These are phyloP conservation scores for Kingdonia uniflora DNA, from an alignment of 164 flowering plant species.

Conservation along the genomic window DNA sequence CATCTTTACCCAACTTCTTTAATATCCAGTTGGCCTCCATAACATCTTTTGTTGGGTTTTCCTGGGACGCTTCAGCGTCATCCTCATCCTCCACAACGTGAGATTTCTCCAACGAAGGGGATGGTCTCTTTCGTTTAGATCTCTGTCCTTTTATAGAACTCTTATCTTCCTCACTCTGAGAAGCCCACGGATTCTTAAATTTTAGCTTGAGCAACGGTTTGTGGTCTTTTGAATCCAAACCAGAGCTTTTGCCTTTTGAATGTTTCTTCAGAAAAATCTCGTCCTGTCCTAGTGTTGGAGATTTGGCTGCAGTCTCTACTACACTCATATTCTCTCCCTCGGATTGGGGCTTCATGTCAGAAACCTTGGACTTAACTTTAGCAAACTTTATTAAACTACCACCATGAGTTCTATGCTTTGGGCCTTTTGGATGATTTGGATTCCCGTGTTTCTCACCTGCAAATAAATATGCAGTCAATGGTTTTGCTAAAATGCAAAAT, in stretches of 20 bases:
- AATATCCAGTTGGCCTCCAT: conserved; percentile 92
- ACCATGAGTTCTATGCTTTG: conserved; percentile 32
- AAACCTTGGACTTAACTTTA: conserved; percentile 32
- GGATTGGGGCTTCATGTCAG: conserved; percentile 26
- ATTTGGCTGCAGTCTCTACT: conserved; percentile 25
- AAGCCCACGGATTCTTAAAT: conserved; percentile 58
- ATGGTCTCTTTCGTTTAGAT: conserved; percentile 86
- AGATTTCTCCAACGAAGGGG: conserved; percentile 36
- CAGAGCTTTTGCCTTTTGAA: conserved; percentile 22
- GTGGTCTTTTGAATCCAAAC: conserved; percentile 44
- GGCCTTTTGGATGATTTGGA: conserved; percentile 21
- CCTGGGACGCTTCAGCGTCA: conserved; percentile 21
- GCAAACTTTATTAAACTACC: conserved; percentile 42
- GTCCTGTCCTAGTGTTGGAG: conserved; percentile 22
- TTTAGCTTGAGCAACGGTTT: conserved; percentile 74
- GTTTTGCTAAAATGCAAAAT: not conserved
- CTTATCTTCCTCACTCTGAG: conserved; percentile 57
- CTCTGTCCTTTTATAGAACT: conserved; percentile 79
- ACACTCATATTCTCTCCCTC: conserved; percentile 21
- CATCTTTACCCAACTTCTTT: conserved; percentile 92
- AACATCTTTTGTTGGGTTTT: conserved; percentile 43
- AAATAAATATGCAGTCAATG: not conserved
- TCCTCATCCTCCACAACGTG: conserved; percentile 35
- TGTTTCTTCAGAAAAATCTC: conserved; percentile 30
- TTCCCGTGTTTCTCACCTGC: conserved; percentile 33